phyloP scores from a whole-genome alignment of 2,329 filamentous ascomycete species.

The Venturia pyrina region DNA sequence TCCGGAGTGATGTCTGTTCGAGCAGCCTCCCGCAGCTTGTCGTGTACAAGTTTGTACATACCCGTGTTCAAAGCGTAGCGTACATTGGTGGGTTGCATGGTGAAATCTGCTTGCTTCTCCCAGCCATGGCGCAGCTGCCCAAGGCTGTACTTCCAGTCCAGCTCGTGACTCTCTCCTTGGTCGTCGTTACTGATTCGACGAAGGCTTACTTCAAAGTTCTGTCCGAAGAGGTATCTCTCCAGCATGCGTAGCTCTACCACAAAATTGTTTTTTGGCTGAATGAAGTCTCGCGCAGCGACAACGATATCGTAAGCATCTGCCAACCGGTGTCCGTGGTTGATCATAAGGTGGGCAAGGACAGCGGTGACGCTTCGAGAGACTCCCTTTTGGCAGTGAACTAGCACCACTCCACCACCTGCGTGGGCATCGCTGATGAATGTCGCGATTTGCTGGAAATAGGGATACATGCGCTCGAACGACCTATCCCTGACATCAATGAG shows the following conservation, averaged over 20 bases:
- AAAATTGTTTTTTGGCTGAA: background rate
- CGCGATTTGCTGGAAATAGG: background rate
- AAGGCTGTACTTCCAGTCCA: conserved; percentile 4
- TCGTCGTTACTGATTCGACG: background rate
- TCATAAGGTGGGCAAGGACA: conserved; percentile 2
- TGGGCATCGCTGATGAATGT: background rate
- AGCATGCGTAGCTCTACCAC: conserved; percentile 1
- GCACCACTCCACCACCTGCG: background rate
- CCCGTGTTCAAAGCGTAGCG: background rate
- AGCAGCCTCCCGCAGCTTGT: background rate
- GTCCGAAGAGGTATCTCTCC: background rate
- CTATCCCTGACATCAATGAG: background rate
- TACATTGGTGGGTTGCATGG: background rate
- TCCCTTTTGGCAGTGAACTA: conserved; percentile 1
- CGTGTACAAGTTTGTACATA: background rate
- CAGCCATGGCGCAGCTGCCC: background rate
- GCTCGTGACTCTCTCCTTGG: background rate
- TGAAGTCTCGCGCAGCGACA: background rate
- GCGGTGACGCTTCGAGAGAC: background rate
- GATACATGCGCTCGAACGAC: background rate
- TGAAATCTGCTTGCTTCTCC: background rate
- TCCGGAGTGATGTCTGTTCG: background rate
- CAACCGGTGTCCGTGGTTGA: background rate
- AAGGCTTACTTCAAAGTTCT: background rate
- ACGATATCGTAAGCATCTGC: background rate